phyloP scores from a whole-genome alignment of 1,284 basidiomycete species.

The Volvariella volvacea region DNA sequence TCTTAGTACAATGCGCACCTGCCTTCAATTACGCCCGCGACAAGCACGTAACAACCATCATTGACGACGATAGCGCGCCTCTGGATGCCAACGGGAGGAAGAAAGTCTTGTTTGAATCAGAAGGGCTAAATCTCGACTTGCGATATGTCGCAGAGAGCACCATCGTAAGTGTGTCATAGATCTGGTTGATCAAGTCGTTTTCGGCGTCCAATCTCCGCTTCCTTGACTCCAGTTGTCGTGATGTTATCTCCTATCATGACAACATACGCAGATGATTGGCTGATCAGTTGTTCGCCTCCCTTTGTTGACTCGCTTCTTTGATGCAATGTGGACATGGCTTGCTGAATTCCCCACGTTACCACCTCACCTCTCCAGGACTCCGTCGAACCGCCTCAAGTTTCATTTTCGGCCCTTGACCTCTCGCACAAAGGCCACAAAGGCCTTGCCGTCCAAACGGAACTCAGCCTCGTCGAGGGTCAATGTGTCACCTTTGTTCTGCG shows the following conservation, averaged over 20 bases:
- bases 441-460: slow-evolving; percentile 39
- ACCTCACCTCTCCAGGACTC: slow-evolving; percentile 23
- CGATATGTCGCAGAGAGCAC: slow-evolving; percentile 62
- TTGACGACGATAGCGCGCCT: slow-evolving; percentile 38
- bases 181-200: background rate
- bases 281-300: too few species aligned
- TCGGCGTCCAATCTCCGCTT: background rate
- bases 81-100: slow-evolving; percentile 28
- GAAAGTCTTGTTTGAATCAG: slow-evolving; percentile 68
- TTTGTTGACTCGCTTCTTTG: too few species aligned
- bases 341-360: background rate
- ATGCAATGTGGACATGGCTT: too few species aligned
- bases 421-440: slow-evolving; percentile 63
- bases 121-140: slow-evolving; percentile 63
- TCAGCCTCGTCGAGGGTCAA: slow-evolving; percentile 77
- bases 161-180: slow-evolving; percentile 13
- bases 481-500: slow-evolving; percentile 80
- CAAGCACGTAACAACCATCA: slow-evolving; percentile 56
- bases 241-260: background rate
- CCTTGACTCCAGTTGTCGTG: background rate
- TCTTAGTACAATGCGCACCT: slow-evolving; percentile 83
- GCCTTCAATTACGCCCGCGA: slow-evolving; percentile 90
- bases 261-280: too few species aligned
- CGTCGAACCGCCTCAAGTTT: slow-evolving; percentile 44
- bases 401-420: slow-evolving; percentile 58